Base-by-base conservation (phyloP, 306 rosid genomes). In the Trifolium pratense region DNA sequence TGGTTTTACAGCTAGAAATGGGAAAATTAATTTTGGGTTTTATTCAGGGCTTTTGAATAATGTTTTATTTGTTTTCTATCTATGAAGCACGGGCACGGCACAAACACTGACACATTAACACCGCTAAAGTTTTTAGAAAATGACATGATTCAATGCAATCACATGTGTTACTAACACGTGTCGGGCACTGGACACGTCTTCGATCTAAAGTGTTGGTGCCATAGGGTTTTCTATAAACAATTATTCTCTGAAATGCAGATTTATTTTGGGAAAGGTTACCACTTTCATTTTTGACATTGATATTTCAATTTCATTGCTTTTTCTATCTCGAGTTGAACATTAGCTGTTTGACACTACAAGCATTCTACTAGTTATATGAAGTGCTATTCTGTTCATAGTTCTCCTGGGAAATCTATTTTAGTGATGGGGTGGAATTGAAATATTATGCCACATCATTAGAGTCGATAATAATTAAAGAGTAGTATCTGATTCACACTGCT, bases 1-100 rank as follows among this genome's bases (percentile, higher is more conserved):
- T 72, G 70, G 53, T 60, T 59, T 67, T 31, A 21, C 7, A n/a
- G 42, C 48, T 46, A 49, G 49, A 43, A 32, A 37, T 80, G 55
- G 48, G 10, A 59, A 20, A 52, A 51, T 34, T 17, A 15, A n/a
- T 60, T 32, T 53, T 31, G 16, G 0, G 16, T 68, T 76, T 66
- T 55, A 40, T 48, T 64, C 29, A 37, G 11, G 58, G 18, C 17
- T 70, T 65, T 37, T 71, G 34, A 43, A 13, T 7, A 61, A 13
- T 51, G 9, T n/a, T 6, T 77, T 59, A 71, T 46, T 9, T 36
- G 39, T 36, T 36, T 36, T 7, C 2, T 36, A 36, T 36, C 9
- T 36, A 36, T 36, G 10, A 36, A 36, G 9, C 39, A 7, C 9
- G 10, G 0, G 1, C 7, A 1, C 2, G 39, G 6, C 39, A 34